These are phyloP conservation scores for Dalbergia cochinchinensis DNA, from an alignment of 306 rosid genomes.

Conservation along the genomic window DNA sequence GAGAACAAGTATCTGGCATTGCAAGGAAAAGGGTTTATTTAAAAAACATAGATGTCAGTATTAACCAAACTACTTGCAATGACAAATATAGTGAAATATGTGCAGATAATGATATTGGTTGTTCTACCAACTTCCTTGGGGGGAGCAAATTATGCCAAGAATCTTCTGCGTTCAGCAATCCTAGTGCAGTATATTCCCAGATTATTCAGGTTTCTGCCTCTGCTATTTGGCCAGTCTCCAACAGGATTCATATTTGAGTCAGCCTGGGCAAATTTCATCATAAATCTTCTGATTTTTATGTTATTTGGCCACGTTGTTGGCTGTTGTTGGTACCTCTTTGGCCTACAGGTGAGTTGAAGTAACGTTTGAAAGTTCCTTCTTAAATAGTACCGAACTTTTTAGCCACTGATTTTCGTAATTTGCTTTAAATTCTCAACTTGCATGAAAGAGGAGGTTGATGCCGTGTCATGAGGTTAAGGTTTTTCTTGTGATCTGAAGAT, in stretches of 20 bases:
- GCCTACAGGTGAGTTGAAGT: conserved; percentile 71
- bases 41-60: no score
- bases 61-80: not conserved
- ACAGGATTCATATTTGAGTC: conserved; percentile 79
- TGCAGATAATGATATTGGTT: conserved; percentile 63
- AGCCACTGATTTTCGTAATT: no score
- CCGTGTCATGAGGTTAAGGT: no score
- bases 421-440: no score
- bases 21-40: not conserved
- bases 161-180: conserved; percentile 60
- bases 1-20: conserved; percentile 3
- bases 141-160: conserved; percentile 73
- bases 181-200: conserved; percentile 72
- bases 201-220: conserved; percentile 67
- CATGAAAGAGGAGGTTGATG: no score
- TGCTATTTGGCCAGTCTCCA: conserved; percentile 68
- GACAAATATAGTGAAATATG: conserved; percentile 20
- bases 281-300: conserved; percentile 76
- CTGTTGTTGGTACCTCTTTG: conserved; percentile 81
- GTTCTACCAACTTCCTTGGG: conserved; percentile 54
- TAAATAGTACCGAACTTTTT: not conserved
- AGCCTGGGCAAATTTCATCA: conserved; percentile 73
- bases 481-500: no score
- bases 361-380: conserved; percentile 8
- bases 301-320: conserved; percentile 79